A percentile compares a stretch with the other conserved stretches of the same genome.
Conservation (phyloP, 108 stramenopile genomes). For the Cylindrotheca fusiformis region DNA sequence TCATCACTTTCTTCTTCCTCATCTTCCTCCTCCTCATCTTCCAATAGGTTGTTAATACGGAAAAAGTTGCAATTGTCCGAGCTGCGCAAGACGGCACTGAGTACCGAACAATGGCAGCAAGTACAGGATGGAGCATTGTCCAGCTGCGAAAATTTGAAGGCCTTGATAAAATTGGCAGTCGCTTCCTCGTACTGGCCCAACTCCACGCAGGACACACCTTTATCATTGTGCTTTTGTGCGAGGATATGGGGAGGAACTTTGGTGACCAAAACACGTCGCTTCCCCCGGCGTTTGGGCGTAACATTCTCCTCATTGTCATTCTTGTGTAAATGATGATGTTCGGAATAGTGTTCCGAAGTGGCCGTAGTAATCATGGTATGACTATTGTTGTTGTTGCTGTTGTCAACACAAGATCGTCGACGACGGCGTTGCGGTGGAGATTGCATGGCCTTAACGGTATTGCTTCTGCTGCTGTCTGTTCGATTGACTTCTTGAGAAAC, state of each 20-base stretch:
- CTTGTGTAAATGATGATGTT: not conserved
- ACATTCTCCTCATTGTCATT: not conserved
- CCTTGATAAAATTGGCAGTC: not conserved
- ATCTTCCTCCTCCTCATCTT: not conserved
- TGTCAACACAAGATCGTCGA: not conserved
- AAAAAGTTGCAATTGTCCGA: not conserved
- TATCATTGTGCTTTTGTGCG: not conserved
- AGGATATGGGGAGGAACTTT: not conserved
- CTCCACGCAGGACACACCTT: not conserved
- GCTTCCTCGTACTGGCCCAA: not conserved
- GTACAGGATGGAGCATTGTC: not conserved
- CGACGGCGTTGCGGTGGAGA: no score
- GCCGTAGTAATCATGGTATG: not conserved
- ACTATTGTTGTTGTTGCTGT: no score
- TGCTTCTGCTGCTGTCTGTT: not conserved
- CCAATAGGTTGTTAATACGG: not conserved
- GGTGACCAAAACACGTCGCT: not conserved
- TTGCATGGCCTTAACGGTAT: no score
- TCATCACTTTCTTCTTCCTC: not conserved
- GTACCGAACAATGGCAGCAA: not conserved
- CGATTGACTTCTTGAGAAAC: not conserved
- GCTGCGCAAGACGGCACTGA: not conserved
- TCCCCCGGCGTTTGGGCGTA: not conserved
- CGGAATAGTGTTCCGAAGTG: not conserved
- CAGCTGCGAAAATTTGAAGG: not conserved